These are phyloP conservation scores for Hypsizygus marmoreus DNA, from an alignment of 768 basidiomycete genomes.

Conservation along the genomic window DNA sequence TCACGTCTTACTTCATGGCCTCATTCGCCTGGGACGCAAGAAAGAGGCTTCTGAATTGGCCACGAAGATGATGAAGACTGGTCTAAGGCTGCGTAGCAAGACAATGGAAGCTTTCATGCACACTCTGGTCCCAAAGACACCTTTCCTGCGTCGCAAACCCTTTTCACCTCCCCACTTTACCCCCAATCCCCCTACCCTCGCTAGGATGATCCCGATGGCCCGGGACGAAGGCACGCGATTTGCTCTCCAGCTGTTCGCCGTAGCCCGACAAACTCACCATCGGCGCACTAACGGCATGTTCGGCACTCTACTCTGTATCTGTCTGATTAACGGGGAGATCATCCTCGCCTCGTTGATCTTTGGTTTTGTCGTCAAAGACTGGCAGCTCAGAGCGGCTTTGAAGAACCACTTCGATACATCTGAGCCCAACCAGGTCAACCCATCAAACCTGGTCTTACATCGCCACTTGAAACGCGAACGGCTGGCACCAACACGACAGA, in stretches of 20 bases:
- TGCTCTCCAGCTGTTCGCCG: constrained; percentile 53
- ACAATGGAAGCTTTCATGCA: constrained; percentile 53
- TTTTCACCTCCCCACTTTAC: constrained; percentile 16
- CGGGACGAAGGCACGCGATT: constrained; percentile 43
- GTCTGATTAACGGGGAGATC: constrained; percentile 78
- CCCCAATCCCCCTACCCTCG: constrained; percentile 24
- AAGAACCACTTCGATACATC: neutral
- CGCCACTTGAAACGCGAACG: constrained; percentile 16
- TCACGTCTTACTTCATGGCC: constrained; percentile 65
- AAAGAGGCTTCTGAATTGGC: constrained; percentile 52
- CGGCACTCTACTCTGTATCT: constrained; percentile 58
- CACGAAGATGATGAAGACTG: constrained; percentile 52
- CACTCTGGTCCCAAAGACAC: constrained; percentile 20
- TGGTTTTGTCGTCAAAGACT: constrained; percentile 64
- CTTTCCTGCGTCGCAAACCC: constrained; percentile 16
- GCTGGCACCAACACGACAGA: constrained; percentile 15
- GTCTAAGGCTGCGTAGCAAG: constrained; percentile 47
- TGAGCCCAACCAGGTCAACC: constrained; percentile 3
- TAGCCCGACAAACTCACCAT: constrained; percentile 56
- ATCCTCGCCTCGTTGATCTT: constrained; percentile 75
- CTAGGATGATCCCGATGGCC: constrained; percentile 36
- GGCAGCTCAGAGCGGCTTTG: constrained; percentile 34
- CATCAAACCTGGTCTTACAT: constrained; percentile 5
- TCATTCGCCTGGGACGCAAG: constrained; percentile 53
- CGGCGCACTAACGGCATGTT: constrained; percentile 63